Evolutionary conservation across 139 green algal genomes (phyloP).

Genomic region (Nannochloris sp.): DNA sequence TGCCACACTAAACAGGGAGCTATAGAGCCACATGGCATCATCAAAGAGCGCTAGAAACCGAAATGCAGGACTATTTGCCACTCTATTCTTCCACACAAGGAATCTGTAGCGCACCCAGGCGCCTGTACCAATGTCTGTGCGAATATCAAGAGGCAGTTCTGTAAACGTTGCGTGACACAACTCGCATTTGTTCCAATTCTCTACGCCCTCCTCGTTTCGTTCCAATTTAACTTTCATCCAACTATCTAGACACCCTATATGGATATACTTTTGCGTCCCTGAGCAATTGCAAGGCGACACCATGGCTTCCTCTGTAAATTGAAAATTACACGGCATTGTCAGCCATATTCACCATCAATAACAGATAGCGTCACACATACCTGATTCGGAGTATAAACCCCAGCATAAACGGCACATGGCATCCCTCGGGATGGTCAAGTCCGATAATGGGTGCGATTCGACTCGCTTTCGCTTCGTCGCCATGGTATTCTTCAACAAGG

Average conservation of each 20-base stretch:
- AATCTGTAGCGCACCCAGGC: not conserved
- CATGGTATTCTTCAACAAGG: too few species aligned
- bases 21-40: too few species aligned
- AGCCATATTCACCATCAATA: not conserved
- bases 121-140: not conserved
- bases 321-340: not conserved
- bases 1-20: too few species aligned
- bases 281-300: constrained; percentile 18
- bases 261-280: constrained; percentile 14
- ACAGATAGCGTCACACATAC: not conserved
- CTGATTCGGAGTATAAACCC: not conserved
- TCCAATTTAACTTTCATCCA: constrained; percentile 10
- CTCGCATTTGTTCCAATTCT: constrained; percentile 6
- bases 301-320: constrained; percentile 6
- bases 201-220: not conserved
- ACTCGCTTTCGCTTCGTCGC: too few species aligned
- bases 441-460: too few species aligned
- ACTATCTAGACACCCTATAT: constrained; percentile 15
- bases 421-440: not conserved
- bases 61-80: too few species aligned
- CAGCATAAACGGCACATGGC: not conserved
- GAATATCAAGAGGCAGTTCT: not conserved
- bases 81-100: too few species aligned
- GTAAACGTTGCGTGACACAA: constrained; percentile 8
- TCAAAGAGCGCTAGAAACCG: too few species aligned